Evolutionary conservation across 345 rosid species (phyloP).

Genomic region (Sisymbrium altissimum): DNA sequence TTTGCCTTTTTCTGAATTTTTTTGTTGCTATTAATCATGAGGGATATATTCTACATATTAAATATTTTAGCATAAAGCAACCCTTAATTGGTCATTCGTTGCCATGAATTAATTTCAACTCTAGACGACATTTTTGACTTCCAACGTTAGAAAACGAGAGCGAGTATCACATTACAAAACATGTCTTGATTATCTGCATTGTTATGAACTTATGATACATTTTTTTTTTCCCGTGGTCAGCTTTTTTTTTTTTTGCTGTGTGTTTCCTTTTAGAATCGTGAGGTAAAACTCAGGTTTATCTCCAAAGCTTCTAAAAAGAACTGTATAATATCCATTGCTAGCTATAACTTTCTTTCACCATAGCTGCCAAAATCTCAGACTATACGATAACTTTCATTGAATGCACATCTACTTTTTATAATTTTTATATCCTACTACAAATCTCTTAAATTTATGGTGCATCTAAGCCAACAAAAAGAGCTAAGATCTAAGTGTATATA

Average conservation of each 20-base stretch:
- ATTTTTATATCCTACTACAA: not conserved
- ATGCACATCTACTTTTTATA: not conserved
- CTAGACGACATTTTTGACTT: slow-evolving; percentile 36
- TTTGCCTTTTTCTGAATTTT: not conserved
- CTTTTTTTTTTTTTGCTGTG: not conserved
- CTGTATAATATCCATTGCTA: not conserved
- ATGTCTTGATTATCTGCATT: slow-evolving; percentile 10
- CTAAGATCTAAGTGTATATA: not conserved
- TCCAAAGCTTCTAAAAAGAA: not conserved
- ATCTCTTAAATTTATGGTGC: not conserved
- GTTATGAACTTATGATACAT: not conserved
- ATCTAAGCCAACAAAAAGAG: not conserved
- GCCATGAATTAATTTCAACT: slow-evolving; percentile 14
- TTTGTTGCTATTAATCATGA: slow-evolving; percentile 7
- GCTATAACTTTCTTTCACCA: not conserved
- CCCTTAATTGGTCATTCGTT: not conserved
- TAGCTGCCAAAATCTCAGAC: not conserved
- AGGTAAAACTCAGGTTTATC: not conserved
- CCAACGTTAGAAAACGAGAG: slow-evolving; percentile 1
- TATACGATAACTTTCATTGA: not conserved
- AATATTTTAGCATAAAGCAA: slow-evolving; percentile 10
- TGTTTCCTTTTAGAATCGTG: not conserved
- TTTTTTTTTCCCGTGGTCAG: not conserved
- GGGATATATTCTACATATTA: not conserved
- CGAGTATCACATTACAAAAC: not conserved